Conservation (phyloP, 306 rosid genomes). For the Vigna mungo region DNA sequence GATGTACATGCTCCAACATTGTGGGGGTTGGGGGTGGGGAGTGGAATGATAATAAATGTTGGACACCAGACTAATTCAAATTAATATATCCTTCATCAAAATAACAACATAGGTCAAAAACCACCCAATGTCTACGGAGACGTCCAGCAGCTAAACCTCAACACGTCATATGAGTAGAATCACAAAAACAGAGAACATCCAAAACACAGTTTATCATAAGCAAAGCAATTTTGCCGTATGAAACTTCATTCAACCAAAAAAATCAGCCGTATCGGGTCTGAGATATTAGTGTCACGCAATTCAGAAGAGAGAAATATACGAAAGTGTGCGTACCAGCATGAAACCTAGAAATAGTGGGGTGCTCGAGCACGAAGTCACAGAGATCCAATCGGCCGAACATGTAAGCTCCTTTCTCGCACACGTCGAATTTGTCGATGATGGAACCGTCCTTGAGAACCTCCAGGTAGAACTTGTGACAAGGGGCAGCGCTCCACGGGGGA, state of each 20-base stretch:
- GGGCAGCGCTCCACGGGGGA: conserved; percentile 85
- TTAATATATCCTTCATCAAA: background rate
- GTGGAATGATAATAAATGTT: too few relatives aligned
- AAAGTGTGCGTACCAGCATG: conserved; percentile 69
- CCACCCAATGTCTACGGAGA: background rate
- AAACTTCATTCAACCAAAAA: background rate
- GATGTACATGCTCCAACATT: too few relatives aligned
- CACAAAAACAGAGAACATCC: background rate
- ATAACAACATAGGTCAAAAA: background rate
- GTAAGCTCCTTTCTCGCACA: conserved; percentile 85
- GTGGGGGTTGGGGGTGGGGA: too few relatives aligned
- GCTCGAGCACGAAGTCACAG: conserved; percentile 90
- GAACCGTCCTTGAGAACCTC: conserved; percentile 92
- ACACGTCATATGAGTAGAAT: background rate
- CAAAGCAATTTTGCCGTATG: background rate
- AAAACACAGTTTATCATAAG: background rate
- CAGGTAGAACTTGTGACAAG: conserved; percentile 72
- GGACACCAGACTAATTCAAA: background rate
- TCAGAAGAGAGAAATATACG: background rate
- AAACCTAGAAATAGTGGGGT: conserved; percentile 86
- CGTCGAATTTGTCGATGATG: conserved; percentile 65
- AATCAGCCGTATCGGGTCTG: background rate
- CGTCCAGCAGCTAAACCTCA: background rate
- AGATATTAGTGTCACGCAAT: background rate
- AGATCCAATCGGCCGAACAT: conserved; percentile 95